Evolutionary conservation across 768 basidiomycete species (phyloP).

Genomic region (Naganishia kalamii): DNA sequence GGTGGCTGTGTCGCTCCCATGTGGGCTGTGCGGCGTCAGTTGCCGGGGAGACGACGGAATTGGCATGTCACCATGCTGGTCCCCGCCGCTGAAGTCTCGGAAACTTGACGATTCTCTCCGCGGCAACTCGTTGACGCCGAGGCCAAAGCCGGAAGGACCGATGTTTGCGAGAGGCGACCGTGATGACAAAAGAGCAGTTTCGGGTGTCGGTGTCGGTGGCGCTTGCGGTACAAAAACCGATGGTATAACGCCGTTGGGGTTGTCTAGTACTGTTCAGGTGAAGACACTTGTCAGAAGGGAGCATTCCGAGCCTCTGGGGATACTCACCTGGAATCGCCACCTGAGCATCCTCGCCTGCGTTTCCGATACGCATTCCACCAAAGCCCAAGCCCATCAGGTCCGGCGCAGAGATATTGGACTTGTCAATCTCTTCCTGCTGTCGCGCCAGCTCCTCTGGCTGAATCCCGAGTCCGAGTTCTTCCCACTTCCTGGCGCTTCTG

Average conservation of each 20-base stretch:
- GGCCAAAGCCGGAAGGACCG: not conserved
- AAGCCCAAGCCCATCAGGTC: conserved; percentile 28
- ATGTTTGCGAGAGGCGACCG: conserved; percentile 3
- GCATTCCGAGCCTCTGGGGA: not conserved
- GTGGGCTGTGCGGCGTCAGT: conserved; percentile 35
- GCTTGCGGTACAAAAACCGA: conserved; percentile 6
- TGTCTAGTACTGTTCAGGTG: conserved; percentile 16
- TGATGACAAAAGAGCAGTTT: conserved; percentile 7
- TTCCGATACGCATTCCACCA: conserved; percentile 35
- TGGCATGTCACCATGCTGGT: not conserved
- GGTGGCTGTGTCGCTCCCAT: conserved; percentile 5
- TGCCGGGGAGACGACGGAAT: conserved; percentile 18
- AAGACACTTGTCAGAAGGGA: not conserved
- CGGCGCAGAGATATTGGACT: conserved; percentile 23
- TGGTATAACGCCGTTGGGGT: conserved; percentile 16
- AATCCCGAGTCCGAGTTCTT: conserved; percentile 65
- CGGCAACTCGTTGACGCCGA: not conserved
- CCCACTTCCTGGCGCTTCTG: conserved; percentile 77
- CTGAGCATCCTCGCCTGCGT: conserved; percentile 32
- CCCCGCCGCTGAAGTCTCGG: conserved; percentile 14
- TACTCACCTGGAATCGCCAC: conserved; percentile 44
- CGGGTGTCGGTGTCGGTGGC: conserved; percentile 13
- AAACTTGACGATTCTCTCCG: conserved; percentile 8
- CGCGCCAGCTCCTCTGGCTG: conserved; percentile 28
- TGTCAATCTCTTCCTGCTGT: conserved; percentile 30